Conservation (phyloP, 768 basidiomycete genomes). For the Cystofilobasidium bisporidii region DNA sequence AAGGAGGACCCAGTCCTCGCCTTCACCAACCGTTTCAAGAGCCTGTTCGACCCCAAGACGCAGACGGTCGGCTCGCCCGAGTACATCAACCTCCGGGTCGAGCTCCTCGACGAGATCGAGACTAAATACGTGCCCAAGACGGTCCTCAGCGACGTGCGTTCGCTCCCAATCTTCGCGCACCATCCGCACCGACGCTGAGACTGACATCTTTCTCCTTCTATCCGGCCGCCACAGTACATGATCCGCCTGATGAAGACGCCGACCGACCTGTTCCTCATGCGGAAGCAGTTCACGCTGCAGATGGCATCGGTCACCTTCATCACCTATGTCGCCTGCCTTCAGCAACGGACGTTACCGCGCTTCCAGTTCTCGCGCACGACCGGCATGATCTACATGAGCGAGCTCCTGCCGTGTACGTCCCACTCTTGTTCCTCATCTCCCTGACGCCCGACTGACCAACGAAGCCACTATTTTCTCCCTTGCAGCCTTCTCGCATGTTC, state of each 20-base stretch:
- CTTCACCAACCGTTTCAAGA: conserved; percentile 68
- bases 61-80: conserved; percentile 40
- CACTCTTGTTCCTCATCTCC: neutral
- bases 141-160: conserved; percentile 65
- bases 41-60: conserved; percentile 35
- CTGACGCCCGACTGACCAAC: neutral
- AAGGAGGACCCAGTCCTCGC: conserved; percentile 81
- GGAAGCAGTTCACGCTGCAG: conserved; percentile 91
- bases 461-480: neutral
- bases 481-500: conserved; percentile 18
- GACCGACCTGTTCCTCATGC: conserved; percentile 86
- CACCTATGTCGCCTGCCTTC: conserved; percentile 76
- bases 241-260: conserved; percentile 69
- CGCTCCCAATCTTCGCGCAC: neutral
- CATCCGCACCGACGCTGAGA: neutral
- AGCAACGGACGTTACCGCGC: conserved; percentile 68
- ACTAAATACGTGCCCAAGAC: conserved; percentile 83
- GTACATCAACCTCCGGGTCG: conserved; percentile 58
- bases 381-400: conserved; percentile 84
- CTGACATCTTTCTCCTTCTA: conserved; percentile 6
- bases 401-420: conserved; percentile 59
- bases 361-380: conserved; percentile 84
- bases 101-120: conserved; percentile 77
- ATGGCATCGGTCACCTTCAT: conserved; percentile 81
- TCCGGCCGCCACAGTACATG: conserved; percentile 61